A percentile compares a stretch with the other conserved stretches of the same genome.
These are phyloP conservation scores for Maudiozyma humilis DNA, from an alignment of 1,139 yeast species.

Conservation along the genomic window DNA sequence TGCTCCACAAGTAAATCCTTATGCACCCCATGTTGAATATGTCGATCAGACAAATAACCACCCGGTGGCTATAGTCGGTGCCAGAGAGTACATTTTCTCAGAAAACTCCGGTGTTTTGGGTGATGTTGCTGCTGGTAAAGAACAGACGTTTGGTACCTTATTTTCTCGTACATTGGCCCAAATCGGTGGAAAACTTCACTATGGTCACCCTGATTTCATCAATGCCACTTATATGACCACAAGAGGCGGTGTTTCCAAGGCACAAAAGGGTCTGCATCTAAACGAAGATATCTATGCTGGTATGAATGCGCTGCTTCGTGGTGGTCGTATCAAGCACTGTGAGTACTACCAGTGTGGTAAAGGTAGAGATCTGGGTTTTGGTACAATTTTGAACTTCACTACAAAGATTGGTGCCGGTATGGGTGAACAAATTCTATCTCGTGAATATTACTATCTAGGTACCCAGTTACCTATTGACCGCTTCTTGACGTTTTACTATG, in stretches of 20 bases:
- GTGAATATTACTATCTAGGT: conserved; percentile 95
- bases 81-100: conserved; percentile 97
- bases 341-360: conserved; percentile 99
- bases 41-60: conserved; percentile 41
- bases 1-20: conserved; percentile 75
- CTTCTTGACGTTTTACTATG: conserved; percentile 94
- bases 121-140: conserved; percentile 99
- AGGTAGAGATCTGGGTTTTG: conserved; percentile 99
- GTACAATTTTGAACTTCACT: conserved; percentile 95
- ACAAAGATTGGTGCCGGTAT: conserved; percentile 99
- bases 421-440: conserved; percentile 99
- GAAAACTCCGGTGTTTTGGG: conserved; percentile 98
- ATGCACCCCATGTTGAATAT: conserved; percentile 48
- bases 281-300: conserved; percentile 99
- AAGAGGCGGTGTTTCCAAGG: conserved; percentile 98
- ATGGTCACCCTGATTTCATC: conserved; percentile 98
- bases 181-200: conserved; percentile 97
- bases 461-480: conserved; percentile 96
- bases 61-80: conserved; percentile 98
- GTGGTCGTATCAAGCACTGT: conserved; percentile 98
- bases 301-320: conserved; percentile 95
- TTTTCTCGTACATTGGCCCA: conserved; percentile 96
- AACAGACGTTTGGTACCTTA: conserved; percentile 98
- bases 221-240: conserved; percentile 92
- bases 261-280: conserved; percentile 95